phyloP scores from a whole-genome alignment of 176 grass and related monocot species.

The Carex cristatella region DNA sequence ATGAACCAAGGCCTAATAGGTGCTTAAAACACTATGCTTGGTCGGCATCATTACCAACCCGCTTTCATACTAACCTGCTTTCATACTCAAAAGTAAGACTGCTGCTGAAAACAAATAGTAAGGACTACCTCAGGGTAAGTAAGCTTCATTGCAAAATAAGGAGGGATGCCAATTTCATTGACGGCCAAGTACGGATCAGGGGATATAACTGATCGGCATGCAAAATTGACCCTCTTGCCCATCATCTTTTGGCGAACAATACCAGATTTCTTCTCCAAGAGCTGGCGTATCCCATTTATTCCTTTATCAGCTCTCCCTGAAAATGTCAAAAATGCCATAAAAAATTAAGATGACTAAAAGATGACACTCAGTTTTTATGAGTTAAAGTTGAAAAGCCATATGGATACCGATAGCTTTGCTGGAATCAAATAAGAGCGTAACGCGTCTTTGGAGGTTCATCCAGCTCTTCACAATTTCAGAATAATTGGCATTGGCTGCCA shows the following conservation, averaged over 20 bases:
- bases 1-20: background rate
- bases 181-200: slow-evolving; percentile 89
- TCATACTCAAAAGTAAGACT: background rate
- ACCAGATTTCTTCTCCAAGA: slow-evolving; percentile 88
- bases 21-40: background rate
- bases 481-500: slow-evolving; percentile 23
- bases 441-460: slow-evolving; percentile 75
- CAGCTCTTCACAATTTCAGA: slow-evolving; percentile 65
- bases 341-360: slow-evolving; percentile 10
- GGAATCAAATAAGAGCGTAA: slow-evolving; percentile 81
- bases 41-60: background rate
- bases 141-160: slow-evolving; percentile 71
- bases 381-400: background rate
- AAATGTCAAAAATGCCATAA: slow-evolving; percentile 28
- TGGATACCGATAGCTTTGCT: slow-evolving; percentile 55
- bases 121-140: slow-evolving; percentile 79
- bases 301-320: slow-evolving; percentile 58
- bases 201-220: slow-evolving; percentile 91
- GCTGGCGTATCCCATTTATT: slow-evolving; percentile 59
- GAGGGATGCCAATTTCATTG: slow-evolving; percentile 97
- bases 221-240: slow-evolving; percentile 98
- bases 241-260: slow-evolving; percentile 96
- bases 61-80: background rate
- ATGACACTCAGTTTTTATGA: background rate
- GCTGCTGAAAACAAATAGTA: background rate